Evolutionary conservation across 1,284 basidiomycete genomes (phyloP).

Genomic region (Boletus calvinii): DNA sequence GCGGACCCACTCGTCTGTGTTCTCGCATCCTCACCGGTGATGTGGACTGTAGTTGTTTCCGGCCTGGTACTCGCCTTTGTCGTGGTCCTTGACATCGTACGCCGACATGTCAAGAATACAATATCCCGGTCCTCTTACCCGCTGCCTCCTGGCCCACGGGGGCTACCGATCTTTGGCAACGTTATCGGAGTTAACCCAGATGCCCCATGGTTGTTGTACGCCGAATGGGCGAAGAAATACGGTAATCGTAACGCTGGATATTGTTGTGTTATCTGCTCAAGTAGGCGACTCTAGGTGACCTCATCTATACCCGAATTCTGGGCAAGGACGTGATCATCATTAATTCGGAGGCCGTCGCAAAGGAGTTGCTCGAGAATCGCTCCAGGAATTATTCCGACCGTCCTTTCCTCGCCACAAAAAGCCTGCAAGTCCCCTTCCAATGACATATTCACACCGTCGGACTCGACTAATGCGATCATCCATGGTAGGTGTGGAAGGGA

Average conservation of each 20-base stretch:
- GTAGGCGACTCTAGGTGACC: slow-evolving; percentile 24
- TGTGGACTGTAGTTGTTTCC: slow-evolving; percentile 8
- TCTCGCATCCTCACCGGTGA: neutral
- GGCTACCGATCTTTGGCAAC: slow-evolving; percentile 20
- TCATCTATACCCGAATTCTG: slow-evolving; percentile 31
- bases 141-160: slow-evolving; percentile 24
- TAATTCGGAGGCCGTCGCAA: slow-evolving; percentile 37
- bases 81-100: slow-evolving; percentile 12
- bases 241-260: slow-evolving; percentile 6
- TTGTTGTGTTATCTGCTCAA: neutral
- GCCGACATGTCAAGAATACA: slow-evolving; percentile 6
- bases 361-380: slow-evolving; percentile 45
- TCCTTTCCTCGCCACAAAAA: slow-evolving; percentile 20
- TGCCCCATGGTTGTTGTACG: slow-evolving; percentile 25
- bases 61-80: slow-evolving; percentile 9
- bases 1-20: neutral
- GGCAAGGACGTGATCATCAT: slow-evolving; percentile 40
- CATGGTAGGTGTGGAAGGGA: slow-evolving; percentile 40
- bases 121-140: slow-evolving; percentile 7
- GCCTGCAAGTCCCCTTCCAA: slow-evolving; percentile 5
- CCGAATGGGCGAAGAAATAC: slow-evolving; percentile 24
- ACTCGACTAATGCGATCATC: slow-evolving; percentile 18
- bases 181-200: slow-evolving; percentile 2
- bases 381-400: slow-evolving; percentile 37
- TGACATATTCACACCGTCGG: neutral